Evolutionary conservation across 1,139 yeast genomes (phyloP), one percentile per base, ranked within the genome.

Genomic region (Yamadazyma dushanensis): DNA sequence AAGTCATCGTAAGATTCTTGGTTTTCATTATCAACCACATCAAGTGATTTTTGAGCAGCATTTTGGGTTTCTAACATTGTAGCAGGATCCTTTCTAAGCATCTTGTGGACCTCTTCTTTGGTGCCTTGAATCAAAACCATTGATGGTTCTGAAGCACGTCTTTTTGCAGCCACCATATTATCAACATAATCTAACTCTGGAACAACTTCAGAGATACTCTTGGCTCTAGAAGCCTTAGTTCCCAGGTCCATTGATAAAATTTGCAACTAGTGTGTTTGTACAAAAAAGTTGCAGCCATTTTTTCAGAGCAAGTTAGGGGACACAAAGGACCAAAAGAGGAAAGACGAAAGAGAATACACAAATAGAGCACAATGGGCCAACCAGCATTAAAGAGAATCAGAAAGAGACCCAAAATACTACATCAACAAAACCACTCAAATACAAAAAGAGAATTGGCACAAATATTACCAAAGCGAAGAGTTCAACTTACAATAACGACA

Each of bases 251-350:
- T 3, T 25, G 17, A n/a, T 3, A 7, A 13, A 5, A 8, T 7
- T 11, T 4, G 7, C 11, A 10, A 13, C 14, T 15, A 25, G 16
- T 14, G 27, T 8, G 10, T 18, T 17, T 26, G 29, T 17, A 21
- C 19, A 6, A n/a, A 26, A 26, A 26, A 26, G 11, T 26, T 26
- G 29, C 29, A 26, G 29, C 29, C 29, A 26, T 10, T 26, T 14
- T 26, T 26, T 26, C 17, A 8, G 19, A 6, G 15, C 26, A n/a
- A n/a, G n/a, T n/a, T n/a, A n/a, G n/a, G n/a, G n/a, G n/a, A n/a
- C n/a, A n/a, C n/a, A n/a, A n/a, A n/a, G n/a, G n/a, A n/a, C n/a
- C n/a, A n/a, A n/a, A n/a, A n/a, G n/a, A n/a, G n/a, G n/a, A n/a
- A n/a, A n/a, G n/a, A n/a, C n/a, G n/a, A n/a, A n/a, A n/a, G n/a